Conservation (phyloP, 495 filamentous ascomycete species). For the Cercophora scortea region DNA sequence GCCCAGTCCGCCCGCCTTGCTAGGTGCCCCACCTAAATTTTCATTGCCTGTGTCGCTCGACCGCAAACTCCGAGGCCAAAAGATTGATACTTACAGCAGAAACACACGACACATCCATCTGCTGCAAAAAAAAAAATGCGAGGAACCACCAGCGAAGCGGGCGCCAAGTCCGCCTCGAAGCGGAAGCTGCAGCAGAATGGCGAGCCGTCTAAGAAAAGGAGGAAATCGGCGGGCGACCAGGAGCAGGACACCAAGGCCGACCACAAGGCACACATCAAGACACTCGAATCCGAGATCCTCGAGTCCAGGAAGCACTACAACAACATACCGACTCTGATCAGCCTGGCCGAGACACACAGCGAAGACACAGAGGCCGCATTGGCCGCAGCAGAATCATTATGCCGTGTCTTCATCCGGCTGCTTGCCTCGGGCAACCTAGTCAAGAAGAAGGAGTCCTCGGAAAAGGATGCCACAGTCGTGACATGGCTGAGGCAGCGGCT, state of each 20-base stretch:
- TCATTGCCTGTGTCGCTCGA: not conserved
- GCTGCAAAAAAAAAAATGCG: constrained; percentile 14
- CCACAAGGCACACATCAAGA: constrained; percentile 49
- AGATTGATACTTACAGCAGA: not conserved
- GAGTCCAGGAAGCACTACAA: constrained; percentile 88
- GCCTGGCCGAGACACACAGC: constrained; percentile 39
- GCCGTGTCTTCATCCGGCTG: constrained; percentile 80
- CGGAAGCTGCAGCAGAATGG: constrained; percentile 39
- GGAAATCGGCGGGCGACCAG: constrained; percentile 31
- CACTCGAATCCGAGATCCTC: constrained; percentile 68
- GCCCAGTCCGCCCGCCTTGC: not conserved
- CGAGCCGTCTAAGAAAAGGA: constrained; percentile 41
- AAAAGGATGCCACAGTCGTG: constrained; percentile 66
- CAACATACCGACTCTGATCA: constrained; percentile 71
- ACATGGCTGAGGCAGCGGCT: constrained; percentile 73
- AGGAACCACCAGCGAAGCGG: constrained; percentile 9
- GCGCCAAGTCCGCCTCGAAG: constrained; percentile 25
- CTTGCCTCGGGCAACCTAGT: constrained; percentile 66
- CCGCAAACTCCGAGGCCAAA: not conserved
- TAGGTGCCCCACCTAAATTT: constrained; percentile 22
- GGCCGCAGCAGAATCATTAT: constrained; percentile 69
- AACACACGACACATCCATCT: not conserved
- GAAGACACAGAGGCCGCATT: constrained; percentile 33
- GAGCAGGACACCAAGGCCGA: constrained; percentile 18
- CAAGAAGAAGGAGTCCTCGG: constrained; percentile 51